These are phyloP conservation scores for Talaromyces sp. DNA, from an alignment of 2,329 filamentous ascomycete species.

Conservation along the genomic window DNA sequence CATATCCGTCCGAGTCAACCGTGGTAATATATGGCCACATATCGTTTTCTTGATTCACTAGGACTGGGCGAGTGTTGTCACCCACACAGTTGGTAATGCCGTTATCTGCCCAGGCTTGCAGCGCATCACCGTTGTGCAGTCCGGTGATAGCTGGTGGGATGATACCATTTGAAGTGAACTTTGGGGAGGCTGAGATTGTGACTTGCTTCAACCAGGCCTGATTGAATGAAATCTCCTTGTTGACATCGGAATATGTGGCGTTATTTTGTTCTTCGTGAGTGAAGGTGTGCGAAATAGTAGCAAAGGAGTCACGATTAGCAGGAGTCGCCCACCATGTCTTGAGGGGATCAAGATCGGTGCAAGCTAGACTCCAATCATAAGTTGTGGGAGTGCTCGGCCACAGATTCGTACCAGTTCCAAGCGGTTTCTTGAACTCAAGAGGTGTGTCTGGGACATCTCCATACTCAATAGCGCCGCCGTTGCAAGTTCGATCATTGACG, in stretches of 20 bases:
- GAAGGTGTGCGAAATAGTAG: slow-evolving; percentile 58
- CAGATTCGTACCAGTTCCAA: slow-evolving; percentile 45
- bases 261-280: slow-evolving; percentile 55
- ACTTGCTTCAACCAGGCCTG: slow-evolving; percentile 52
- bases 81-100: slow-evolving; percentile 58
- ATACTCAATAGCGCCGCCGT: slow-evolving; percentile 41
- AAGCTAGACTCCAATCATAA: slow-evolving; percentile 47
- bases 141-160: slow-evolving; percentile 61
- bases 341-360: slow-evolving; percentile 46
- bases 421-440: slow-evolving; percentile 45
- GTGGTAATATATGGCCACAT: slow-evolving; percentile 54
- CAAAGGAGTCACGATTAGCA: slow-evolving; percentile 49
- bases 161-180: slow-evolving; percentile 50
- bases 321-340: slow-evolving; percentile 50
- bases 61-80: slow-evolving; percentile 54
- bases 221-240: slow-evolving; percentile 56
- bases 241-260: slow-evolving; percentile 52
- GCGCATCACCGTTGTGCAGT: slow-evolving; percentile 58
- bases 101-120: slow-evolving; percentile 54
- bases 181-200: slow-evolving; percentile 41
- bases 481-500: slow-evolving; percentile 17
- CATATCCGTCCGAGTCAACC: slow-evolving; percentile 47
- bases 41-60: slow-evolving; percentile 47
- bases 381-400: slow-evolving; percentile 42
- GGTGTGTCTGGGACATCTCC: slow-evolving; percentile 40